These are phyloP conservation scores for Barnettozyma salicaria DNA, from an alignment of 805 yeast genomes.

Conservation along the genomic window DNA sequence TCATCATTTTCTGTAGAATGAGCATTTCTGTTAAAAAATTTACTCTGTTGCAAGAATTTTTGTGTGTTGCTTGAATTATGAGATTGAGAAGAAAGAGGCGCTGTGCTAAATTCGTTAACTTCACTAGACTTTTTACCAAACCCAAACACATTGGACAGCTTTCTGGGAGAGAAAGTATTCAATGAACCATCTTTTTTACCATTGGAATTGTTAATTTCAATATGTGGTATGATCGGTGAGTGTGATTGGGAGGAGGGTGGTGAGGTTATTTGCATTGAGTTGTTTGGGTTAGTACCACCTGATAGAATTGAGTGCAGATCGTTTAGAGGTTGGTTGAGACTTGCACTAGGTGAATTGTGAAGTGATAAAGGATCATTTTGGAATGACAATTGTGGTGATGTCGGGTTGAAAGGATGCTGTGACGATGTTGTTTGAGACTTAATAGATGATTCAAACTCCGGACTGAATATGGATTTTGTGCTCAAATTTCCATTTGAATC, in stretches of 20 bases:
- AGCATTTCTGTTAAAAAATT: conserved; percentile 19
- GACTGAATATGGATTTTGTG: conserved; percentile 17
- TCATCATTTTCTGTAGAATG: conserved; percentile 5
- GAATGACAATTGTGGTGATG: conserved; percentile 11
- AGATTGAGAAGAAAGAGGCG: background rate
- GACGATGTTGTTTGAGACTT: conserved; percentile 7
- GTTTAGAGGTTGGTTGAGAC: conserved; percentile 8
- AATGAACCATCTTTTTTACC: conserved; percentile 10
- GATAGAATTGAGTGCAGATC: conserved; percentile 23
- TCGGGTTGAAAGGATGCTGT: conserved; percentile 11
- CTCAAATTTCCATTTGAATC: conserved; percentile 16
- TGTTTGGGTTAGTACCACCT: conserved; percentile 19
- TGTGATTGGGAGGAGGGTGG: conserved; percentile 15
- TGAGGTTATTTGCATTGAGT: background rate
- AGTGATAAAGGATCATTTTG: conserved; percentile 19
- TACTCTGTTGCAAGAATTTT: conserved; percentile 18
- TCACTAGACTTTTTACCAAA: conserved; percentile 21
- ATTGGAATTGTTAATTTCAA: conserved; percentile 1
- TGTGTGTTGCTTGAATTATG: background rate
- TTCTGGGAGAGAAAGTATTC: conserved; percentile 27
- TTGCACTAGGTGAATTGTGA: conserved; percentile 19
- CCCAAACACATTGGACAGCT: conserved; percentile 26
- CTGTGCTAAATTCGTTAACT: background rate
- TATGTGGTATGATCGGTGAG: conserved; percentile 2
- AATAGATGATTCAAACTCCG: conserved; percentile 12